These are phyloP conservation scores for Malassezia japonica DNA, from an alignment of 1,284 basidiomycete genomes.

Conservation along the genomic window DNA sequence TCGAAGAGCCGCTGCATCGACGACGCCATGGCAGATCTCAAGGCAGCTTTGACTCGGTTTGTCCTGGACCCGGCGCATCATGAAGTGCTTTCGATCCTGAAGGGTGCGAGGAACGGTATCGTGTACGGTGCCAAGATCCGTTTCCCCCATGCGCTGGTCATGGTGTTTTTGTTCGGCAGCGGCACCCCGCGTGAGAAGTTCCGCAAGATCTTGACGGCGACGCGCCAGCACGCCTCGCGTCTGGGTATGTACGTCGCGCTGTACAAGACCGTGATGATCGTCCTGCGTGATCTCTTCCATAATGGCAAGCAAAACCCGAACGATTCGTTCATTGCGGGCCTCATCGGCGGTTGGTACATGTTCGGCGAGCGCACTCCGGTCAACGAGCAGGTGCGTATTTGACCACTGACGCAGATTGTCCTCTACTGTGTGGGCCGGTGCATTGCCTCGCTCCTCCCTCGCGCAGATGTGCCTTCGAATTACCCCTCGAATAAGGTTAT, in stretches of 20 bases:
- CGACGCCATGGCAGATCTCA: slow-evolving; percentile 11
- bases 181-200: slow-evolving; percentile 53
- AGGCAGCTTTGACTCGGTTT: slow-evolving; percentile 29
- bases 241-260: slow-evolving; percentile 85
- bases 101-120: slow-evolving; percentile 77
- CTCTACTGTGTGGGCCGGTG: slow-evolving; percentile 57
- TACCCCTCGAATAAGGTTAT: slow-evolving; percentile 39
- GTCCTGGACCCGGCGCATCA: slow-evolving; percentile 62
- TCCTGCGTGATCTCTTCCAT: slow-evolving; percentile 56
- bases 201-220: slow-evolving; percentile 69
- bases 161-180: slow-evolving; percentile 76
- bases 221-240: slow-evolving; percentile 75
- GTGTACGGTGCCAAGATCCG: slow-evolving; percentile 88
- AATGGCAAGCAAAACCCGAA: slow-evolving; percentile 64
- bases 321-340: slow-evolving; percentile 76
- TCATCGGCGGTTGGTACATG: slow-evolving; percentile 81
- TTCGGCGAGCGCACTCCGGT: slow-evolving; percentile 93
- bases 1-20: too few species aligned
- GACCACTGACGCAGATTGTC: slow-evolving; percentile 62
- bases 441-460: slow-evolving; percentile 39
- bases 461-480: slow-evolving; percentile 30
- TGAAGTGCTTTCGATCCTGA: slow-evolving; percentile 80
- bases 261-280: slow-evolving; percentile 75
- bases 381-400: slow-evolving; percentile 76
- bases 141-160: slow-evolving; percentile 96